Evolutionary conservation across 148 eudicot genomes (phyloP).

Genomic region (Camellia granthamiana): DNA sequence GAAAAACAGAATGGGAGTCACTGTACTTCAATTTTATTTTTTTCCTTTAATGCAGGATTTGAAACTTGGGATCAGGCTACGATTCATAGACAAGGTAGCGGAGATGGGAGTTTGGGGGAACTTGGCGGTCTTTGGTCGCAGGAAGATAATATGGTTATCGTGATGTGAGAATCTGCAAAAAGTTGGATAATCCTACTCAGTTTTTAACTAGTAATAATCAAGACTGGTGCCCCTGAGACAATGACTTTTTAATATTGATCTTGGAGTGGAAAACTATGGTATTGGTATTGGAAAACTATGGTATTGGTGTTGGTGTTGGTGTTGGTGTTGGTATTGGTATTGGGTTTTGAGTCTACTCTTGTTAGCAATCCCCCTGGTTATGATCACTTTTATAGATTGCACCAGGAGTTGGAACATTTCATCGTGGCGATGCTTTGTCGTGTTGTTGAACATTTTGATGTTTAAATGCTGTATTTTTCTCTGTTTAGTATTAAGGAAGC

Average conservation of each 20-base stretch:
- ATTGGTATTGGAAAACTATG: background rate
- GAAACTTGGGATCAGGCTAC: slow-evolving; percentile 19
- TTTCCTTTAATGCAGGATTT: slow-evolving; percentile 18
- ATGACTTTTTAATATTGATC: slow-evolving; percentile 55
- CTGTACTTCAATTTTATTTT: slow-evolving; percentile 9
- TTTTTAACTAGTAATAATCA: slow-evolving; percentile 18
- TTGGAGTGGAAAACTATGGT: slow-evolving; percentile 20
- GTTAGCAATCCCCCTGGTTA: slow-evolving; percentile 4
- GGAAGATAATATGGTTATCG: slow-evolving; percentile 18
- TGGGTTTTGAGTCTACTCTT: background rate
- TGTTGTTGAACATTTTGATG: too few species aligned
- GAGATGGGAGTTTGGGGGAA: slow-evolving; percentile 26
- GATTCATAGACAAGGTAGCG: slow-evolving; percentile 19
- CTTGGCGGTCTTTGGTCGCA: slow-evolving; percentile 19
- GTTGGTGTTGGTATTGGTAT: too few species aligned
- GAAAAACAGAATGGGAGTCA: slow-evolving; percentile 15
- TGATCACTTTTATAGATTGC: slow-evolving; percentile 26
- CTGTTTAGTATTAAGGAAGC: too few species aligned
- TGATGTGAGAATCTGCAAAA: slow-evolving; percentile 1
- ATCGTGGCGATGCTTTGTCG: background rate
- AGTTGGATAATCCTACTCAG: background rate
- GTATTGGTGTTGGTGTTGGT: background rate
- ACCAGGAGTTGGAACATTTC: slow-evolving; percentile 19
- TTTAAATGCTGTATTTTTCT: too few species aligned
- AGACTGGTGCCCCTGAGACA: slow-evolving; percentile 35